Conservation (phyloP, 2,329 filamentous ascomycete species). For the Erysiphe pulchra region DNA sequence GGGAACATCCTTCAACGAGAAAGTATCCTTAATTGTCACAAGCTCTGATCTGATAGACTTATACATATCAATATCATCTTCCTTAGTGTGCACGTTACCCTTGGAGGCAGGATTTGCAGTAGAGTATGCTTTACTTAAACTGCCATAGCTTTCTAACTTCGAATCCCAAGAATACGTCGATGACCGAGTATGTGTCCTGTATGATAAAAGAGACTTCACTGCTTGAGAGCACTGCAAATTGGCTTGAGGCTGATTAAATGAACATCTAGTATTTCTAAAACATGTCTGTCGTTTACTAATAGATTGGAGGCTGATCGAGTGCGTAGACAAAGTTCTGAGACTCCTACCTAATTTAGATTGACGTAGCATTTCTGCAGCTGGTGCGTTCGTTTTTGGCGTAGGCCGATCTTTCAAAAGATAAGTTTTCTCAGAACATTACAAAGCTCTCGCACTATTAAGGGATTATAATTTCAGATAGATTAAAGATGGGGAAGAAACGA, state of each 20-base stretch:
- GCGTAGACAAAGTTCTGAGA: not conserved
- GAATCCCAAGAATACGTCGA: not conserved
- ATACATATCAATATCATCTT: not conserved
- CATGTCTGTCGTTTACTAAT: not conserved
- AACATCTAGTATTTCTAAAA: not conserved
- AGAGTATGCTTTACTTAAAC: not conserved
- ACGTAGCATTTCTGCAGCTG: not conserved
- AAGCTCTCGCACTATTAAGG: too few species aligned
- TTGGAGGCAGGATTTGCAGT: not conserved
- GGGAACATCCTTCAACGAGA: slow-evolving; percentile 37
- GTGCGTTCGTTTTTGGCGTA: not conserved
- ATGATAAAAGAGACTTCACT: not conserved
- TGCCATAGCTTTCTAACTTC: not conserved
- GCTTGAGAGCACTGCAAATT: not conserved
- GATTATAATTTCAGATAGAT: too few species aligned
- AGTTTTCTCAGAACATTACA: too few species aligned
- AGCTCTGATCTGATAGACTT: slow-evolving; percentile 24
- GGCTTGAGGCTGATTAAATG: not conserved
- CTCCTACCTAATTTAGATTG: not conserved
- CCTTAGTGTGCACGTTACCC: not conserved
- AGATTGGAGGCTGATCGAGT: not conserved
- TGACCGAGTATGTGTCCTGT: not conserved
- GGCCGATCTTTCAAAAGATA: too few species aligned
- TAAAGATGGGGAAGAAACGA: too few species aligned
- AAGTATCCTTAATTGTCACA: slow-evolving; percentile 42